Evolutionary conservation across 2,329 filamentous ascomycete species (phyloP).

Genomic region (Dactylellina haptotyla): DNA sequence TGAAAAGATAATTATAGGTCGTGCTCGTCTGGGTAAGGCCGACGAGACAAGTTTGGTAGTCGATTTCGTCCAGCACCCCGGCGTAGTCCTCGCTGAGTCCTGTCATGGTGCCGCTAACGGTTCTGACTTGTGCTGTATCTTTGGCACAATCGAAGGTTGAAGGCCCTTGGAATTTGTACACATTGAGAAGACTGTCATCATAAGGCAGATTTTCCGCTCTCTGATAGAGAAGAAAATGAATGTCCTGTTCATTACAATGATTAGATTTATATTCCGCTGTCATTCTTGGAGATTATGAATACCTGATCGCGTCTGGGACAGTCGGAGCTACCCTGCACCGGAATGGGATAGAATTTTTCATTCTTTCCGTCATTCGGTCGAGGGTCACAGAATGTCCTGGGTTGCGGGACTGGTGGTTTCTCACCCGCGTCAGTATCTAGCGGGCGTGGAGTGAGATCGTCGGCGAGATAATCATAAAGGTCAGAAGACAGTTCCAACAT

Average conservation of each 20-base stretch:
- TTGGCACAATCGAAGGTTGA: neutral
- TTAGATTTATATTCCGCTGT: no score
- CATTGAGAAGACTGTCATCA: neutral
- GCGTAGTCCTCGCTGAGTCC: neutral
- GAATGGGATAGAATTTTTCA: slow-evolving; percentile 11
- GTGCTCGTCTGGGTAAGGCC: neutral
- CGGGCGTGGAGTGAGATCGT: neutral
- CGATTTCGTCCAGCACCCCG: neutral
- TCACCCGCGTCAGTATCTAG: neutral
- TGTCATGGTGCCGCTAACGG: neutral
- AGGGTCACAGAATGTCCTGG: neutral
- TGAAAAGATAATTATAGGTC: neutral
- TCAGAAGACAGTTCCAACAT: neutral
- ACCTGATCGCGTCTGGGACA: slow-evolving; percentile 24
- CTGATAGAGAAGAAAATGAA: neutral
- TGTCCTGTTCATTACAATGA: neutral
- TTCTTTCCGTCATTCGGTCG: neutral
- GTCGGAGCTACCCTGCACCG: slow-evolving; percentile 1
- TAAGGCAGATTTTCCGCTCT: neutral
- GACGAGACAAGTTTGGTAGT: slow-evolving; percentile 16
- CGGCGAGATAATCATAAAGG: no score
- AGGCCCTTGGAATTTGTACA: neutral
- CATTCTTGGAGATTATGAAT: neutral
- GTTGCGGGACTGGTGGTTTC: neutral
- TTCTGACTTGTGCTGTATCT: neutral